A percentile compares a stretch with the other conserved stretches of the same genome.
Evolutionary conservation across 352 stramenopile species (phyloP).

Genomic region (Phytophthora tentaculata): DNA sequence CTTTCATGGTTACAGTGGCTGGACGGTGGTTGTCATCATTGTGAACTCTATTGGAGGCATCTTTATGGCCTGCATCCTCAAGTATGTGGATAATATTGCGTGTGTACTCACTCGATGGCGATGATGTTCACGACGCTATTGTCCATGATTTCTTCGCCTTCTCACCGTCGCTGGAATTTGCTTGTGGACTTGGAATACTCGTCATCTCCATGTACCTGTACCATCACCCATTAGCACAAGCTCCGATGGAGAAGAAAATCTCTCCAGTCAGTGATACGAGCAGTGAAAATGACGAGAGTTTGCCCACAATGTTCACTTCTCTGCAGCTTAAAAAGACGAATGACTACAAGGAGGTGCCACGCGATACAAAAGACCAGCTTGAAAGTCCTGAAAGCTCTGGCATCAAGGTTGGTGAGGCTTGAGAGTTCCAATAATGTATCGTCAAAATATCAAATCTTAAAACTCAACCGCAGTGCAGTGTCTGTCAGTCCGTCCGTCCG

Average conservation of each 20-base stretch:
- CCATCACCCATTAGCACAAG: slow-evolving; percentile 58
- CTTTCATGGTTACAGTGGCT: slow-evolving; percentile 80
- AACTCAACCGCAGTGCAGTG: no score
- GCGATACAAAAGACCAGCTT: neutral
- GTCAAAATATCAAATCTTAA: no score
- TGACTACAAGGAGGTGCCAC: slow-evolving; percentile 25
- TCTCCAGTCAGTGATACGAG: slow-evolving; percentile 19
- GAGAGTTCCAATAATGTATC: no score
- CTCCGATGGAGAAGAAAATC: slow-evolving; percentile 1
- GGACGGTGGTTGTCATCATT: slow-evolving; percentile 73
- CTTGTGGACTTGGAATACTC: slow-evolving; percentile 74
- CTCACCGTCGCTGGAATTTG: slow-evolving; percentile 83
- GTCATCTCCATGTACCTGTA: slow-evolving; percentile 91
- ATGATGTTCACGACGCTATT: slow-evolving; percentile 91
- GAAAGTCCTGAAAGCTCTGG: neutral
- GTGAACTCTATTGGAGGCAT: slow-evolving; percentile 80
- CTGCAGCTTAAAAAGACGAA: slow-evolving; percentile 14
- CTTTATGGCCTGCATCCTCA: slow-evolving; percentile 84
- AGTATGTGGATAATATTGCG: slow-evolving; percentile 90
- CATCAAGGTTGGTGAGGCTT: slow-evolving; percentile 8
- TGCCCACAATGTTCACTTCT: neutral
- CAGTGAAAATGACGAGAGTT: slow-evolving; percentile 16
- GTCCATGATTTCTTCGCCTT: slow-evolving; percentile 88
- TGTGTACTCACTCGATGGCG: slow-evolving; percentile 81
- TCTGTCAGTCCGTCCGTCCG: no score